These are phyloP conservation scores for Phaeoacremonium minimum DNA, from an alignment of 2,329 filamentous ascomycete genomes.

Conservation along the genomic window DNA sequence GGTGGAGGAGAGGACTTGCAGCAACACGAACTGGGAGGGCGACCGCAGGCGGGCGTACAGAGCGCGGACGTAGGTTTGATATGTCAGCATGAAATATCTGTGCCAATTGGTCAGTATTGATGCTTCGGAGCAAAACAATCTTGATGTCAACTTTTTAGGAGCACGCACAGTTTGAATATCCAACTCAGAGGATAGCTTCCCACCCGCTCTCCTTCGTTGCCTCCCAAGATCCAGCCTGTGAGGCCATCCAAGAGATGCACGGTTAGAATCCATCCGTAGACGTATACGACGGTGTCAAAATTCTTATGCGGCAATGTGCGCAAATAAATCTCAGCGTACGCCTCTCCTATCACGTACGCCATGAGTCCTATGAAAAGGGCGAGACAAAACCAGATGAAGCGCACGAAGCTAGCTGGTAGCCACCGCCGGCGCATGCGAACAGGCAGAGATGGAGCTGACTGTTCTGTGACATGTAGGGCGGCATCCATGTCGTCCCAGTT, in stretches of 20 bases:
- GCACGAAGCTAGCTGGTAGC: slow-evolving; percentile 63
- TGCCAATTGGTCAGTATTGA: slow-evolving; percentile 7
- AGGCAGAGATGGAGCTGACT: slow-evolving; percentile 18
- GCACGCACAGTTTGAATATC: slow-evolving; percentile 68
- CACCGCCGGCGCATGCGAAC: slow-evolving; percentile 46
- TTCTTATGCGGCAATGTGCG: slow-evolving; percentile 63
- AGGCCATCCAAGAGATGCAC: slow-evolving; percentile 61
- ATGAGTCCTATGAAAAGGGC: slow-evolving; percentile 59
- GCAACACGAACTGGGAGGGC: slow-evolving; percentile 59
- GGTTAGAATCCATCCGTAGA: slow-evolving; percentile 66
- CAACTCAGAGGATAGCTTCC: slow-evolving; percentile 67
- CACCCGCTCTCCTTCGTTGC: slow-evolving; percentile 61
- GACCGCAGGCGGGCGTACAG: slow-evolving; percentile 64
- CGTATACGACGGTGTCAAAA: slow-evolving; percentile 63
- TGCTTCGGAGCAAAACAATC: no score
- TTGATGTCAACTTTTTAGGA: no score
- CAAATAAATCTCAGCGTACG: slow-evolving; percentile 65
- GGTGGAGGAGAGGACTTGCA: slow-evolving; percentile 60
- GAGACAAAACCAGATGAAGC: slow-evolving; percentile 66
- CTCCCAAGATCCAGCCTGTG: slow-evolving; percentile 64
- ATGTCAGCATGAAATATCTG: slow-evolving; percentile 64
- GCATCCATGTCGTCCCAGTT: slow-evolving; percentile 22
- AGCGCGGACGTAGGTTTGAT: slow-evolving; percentile 67
- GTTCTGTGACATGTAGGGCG: slow-evolving; percentile 13
- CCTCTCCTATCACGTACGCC: slow-evolving; percentile 64